Percentiles rank a stretch among this genome's conserved stretches.
Evolutionary conservation across 176 grass and related monocot genomes (phyloP).

Genomic region (Panicum miliaceum): DNA sequence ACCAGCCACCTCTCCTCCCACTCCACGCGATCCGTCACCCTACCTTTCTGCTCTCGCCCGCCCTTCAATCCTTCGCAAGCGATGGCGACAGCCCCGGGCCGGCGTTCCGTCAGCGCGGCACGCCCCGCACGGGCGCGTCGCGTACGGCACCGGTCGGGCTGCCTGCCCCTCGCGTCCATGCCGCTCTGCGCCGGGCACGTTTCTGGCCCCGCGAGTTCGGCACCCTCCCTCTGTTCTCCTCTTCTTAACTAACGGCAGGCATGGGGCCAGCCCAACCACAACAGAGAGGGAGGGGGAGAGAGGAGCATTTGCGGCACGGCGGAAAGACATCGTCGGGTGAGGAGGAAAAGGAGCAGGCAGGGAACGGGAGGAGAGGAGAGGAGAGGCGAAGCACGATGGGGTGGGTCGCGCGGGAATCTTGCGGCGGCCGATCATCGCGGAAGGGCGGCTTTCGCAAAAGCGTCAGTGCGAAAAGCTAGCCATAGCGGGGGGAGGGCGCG

Average conservation of each 20-base stretch:
- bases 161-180: neutral
- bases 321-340: neutral
- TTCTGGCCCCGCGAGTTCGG: conserved; percentile 2
- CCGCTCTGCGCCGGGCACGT: conserved; percentile 8
- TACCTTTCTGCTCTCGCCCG: neutral
- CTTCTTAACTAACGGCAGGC: neutral
- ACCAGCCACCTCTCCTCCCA: neutral
- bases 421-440: conserved; percentile 24
- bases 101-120: neutral
- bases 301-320: neutral
- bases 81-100: neutral
- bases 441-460: conserved; percentile 53
- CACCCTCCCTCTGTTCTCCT: neutral
- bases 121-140: neutral
- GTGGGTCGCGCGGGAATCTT: conserved; percentile 22
- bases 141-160: conserved; percentile 13
- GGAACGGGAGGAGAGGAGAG: neutral
- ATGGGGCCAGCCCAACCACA: neutral
- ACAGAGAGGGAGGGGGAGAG: no score
- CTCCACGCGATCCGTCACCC: neutral
- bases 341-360: neutral
- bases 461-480: neutral
- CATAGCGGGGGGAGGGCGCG: no score
- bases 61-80: neutral
- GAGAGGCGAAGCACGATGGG: conserved; percentile 9